These are phyloP conservation scores for Aspergillus caelatus DNA, from an alignment of 2,329 filamentous ascomycete species.

Conservation along the genomic window DNA sequence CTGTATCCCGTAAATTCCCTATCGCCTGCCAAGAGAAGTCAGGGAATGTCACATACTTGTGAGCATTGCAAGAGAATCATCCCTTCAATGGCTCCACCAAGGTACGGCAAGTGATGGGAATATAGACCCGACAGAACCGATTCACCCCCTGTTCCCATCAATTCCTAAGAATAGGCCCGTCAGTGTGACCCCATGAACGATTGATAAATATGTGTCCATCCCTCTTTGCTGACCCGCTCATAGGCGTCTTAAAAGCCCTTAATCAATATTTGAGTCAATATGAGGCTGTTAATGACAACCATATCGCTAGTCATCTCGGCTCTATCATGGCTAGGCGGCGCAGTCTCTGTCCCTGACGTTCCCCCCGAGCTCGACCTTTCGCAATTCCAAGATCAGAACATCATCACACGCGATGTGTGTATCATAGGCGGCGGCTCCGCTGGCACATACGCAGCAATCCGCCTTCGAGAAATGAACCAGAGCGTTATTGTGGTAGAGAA, in stretches of 20 bases:
- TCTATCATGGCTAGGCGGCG: not conserved
- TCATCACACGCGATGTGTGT: slow-evolving; percentile 27
- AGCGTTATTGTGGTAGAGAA: slow-evolving; percentile 32
- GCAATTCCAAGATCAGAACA: not conserved
- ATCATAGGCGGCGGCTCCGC: slow-evolving; percentile 35
- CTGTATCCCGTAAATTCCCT: no score
- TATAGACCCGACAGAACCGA: not conserved
- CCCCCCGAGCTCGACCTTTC: not conserved
- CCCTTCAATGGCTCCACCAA: not conserved
- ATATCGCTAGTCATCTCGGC: not conserved
- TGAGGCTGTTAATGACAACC: not conserved
- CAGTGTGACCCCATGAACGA: not conserved
- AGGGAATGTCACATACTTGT: not conserved
- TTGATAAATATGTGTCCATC: not conserved
- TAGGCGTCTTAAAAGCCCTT: no score
- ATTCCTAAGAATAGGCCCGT: not conserved
- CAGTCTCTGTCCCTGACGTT: not conserved
- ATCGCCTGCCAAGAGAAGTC: no score
- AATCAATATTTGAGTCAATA: not conserved
- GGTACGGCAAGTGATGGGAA: not conserved
- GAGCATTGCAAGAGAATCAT: not conserved
- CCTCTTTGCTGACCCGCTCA: no score
- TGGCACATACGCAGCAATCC: slow-evolving; percentile 34
- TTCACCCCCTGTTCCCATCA: not conserved
- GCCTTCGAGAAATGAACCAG: slow-evolving; percentile 27